These are phyloP conservation scores for Malassezia sympodialis DNA, from an alignment of 1,284 basidiomycete species.

Conservation along the genomic window DNA sequence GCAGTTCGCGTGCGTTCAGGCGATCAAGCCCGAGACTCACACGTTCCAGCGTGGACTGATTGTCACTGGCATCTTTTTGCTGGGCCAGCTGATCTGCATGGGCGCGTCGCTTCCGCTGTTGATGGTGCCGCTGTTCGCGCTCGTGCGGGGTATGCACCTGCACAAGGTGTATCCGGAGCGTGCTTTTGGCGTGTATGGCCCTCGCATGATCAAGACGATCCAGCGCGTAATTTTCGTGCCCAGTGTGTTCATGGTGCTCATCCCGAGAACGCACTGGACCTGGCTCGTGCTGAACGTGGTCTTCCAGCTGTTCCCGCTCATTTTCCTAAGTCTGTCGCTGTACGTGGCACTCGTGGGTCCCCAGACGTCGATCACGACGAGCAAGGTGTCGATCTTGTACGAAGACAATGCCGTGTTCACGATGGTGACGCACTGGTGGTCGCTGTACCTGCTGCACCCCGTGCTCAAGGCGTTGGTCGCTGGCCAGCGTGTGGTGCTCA, in stretches of 20 bases:
- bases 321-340: neutral
- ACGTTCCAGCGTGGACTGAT: conserved; percentile 5
- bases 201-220: neutral
- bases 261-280: conserved; percentile 3
- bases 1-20: neutral
- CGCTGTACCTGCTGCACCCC: conserved; percentile 1
- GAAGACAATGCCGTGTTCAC: neutral
- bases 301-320: conserved; percentile 16
- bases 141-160: conserved; percentile 6
- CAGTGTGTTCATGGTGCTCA: neutral
- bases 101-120: conserved; percentile 15
- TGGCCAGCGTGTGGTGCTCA: neutral
- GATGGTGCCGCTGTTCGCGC: conserved; percentile 5
- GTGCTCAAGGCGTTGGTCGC: neutral
- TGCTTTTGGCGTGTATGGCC: conserved; percentile 1
- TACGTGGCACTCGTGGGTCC: neutral
- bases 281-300: conserved; percentile 2
- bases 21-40: conserved; percentile 6
- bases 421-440: conserved; percentile 7
- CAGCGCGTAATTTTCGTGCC: neutral
- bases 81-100: conserved; percentile 16
- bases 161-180: conserved; percentile 7
- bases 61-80: conserved; percentile 3
- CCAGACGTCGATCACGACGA: conserved; percentile 1
- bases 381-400: conserved; percentile 4